Base-by-base conservation (phyloP, 2,329 filamentous ascomycete genomes). In the Huntiella savannae region DNA sequence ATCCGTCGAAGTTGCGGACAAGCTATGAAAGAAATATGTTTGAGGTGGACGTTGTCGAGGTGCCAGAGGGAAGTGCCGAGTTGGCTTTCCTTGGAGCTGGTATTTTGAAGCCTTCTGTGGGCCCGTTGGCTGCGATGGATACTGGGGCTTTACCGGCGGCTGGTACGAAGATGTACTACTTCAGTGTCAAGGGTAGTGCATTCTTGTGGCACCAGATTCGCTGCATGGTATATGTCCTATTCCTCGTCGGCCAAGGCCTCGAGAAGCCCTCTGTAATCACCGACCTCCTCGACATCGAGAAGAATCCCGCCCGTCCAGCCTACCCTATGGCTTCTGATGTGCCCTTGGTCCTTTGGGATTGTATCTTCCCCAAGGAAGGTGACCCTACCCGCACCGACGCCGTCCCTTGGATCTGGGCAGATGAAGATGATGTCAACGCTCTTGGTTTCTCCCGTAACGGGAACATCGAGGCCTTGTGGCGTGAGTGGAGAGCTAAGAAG, bases 141-240 rank as follows among this genome's bases (percentile, higher is more conserved):
- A 11, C 13, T 12, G 43, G 40, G 8, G 51, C 50, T 39, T 44
- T 19, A 33, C 48, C 33, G 50, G 19, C 34, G 45, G 13, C 49
- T 42, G 13, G 50, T 44, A 70, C 77, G 5, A 82, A 84, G 56
- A 72, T 95, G 11, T 96, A 92, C 64, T 79, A 80, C 51, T 92
- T 98, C 61, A 79, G 80, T 49, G 77, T 98, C 36, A 77, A 87
- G 54, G 91, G 91, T 15, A 86, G 82, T 5, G 91, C 87, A 1
- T 98, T 98, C 61, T 65, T 98, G 40, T 98, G 91, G 91, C 91
- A 98, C 63, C 91, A 98, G 64, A 92, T 98, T 54, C 78, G 91
- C 17, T 84, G 88, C 64, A 87, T 98, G 75, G 78, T 92, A n/a
- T 75, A 79, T 12, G 68, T 96, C 5, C 67, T 98, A n/a, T 96